Evolutionary conservation across 2,329 filamentous ascomycete species (phyloP), one percentile per base, ranked within the genome.

Genomic region (Colletotrichum gloeosporioides): DNA sequence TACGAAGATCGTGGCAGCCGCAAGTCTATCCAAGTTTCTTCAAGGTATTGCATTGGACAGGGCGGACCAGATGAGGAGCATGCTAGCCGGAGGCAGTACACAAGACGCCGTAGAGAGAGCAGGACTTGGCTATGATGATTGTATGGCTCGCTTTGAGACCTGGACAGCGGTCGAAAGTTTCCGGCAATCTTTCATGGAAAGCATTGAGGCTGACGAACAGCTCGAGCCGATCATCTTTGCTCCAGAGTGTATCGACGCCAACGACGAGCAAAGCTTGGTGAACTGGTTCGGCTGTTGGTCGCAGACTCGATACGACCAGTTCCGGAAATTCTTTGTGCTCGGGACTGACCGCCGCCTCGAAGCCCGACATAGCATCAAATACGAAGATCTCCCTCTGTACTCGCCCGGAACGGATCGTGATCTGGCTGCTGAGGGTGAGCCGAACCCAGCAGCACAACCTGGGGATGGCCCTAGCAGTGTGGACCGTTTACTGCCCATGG

Each of bases 241-340:
- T 0, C 87, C 87, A 16, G 79, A 84, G 5, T 81, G 78, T 2
- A 89, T 93, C 62, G 88, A 92, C 71, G 85, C 87, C 1, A 90
- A 90, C 71, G 91, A 93, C 76, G 92, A 93, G 79, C 89, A 92
- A 79, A 92, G 89, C 73, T 83, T 93, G 32, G 87, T 93, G 12
- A 91, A 92, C 77, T 93, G 90, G 89, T 93, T 92, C 80, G 90
- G 89, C 2, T 90, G 86, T 82, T 93, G 91, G 92, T 85, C 90
- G 1, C 83, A 86, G 36, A 76, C 82, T 71, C 87, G 88, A 34
- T 79, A 91, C 44, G 88, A 92, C 73, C 82, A 83, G 55, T 90
- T 88, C 79, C 88, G 90, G 36, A 88, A 87, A 49, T 93, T 93
- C 78, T 83, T 85, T 22, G 88, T 93, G 4, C 71, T 93, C 6